Conservation (phyloP, 2,329 filamentous ascomycete genomes). For the Ramularia collo-cygni region DNA sequence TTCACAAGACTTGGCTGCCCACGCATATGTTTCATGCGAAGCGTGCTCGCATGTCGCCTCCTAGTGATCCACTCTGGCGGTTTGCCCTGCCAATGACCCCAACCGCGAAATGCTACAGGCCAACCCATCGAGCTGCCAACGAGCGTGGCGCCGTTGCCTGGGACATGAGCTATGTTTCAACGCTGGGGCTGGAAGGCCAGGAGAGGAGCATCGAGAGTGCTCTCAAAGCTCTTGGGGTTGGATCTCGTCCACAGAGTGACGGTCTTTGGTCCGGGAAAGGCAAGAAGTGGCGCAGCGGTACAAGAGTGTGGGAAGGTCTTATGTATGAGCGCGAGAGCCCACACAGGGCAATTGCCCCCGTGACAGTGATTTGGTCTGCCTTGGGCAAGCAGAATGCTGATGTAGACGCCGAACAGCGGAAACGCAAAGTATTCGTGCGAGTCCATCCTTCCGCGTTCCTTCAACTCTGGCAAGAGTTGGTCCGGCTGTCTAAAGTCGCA, state of each 20-base stretch:
- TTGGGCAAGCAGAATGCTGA: conserved; percentile 9
- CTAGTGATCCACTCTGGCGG: conserved; percentile 76
- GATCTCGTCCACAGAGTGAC: conserved; percentile 16
- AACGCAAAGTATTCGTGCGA: conserved; percentile 59
- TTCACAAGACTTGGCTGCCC: conserved; percentile 86
- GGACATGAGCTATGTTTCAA: conserved; percentile 93
- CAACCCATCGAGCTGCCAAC: conserved; percentile 73
- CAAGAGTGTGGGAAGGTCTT: conserved; percentile 52
- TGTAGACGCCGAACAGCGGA: conserved; percentile 31
- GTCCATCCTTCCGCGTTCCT: conserved; percentile 77
- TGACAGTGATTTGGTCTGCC: conserved; percentile 69
- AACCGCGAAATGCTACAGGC: conserved; percentile 81
- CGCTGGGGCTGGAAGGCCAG: conserved; percentile 67
- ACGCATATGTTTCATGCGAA: conserved; percentile 95
- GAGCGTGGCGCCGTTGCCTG: conserved; percentile 74
- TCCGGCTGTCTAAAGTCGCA: conserved; percentile 52
- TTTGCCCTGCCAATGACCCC: conserved; percentile 81
- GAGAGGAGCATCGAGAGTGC: conserved; percentile 58
- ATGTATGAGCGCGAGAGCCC: conserved; percentile 49
- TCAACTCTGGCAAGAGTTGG: conserved; percentile 59
- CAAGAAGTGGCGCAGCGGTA: conserved; percentile 63
- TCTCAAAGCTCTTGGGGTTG: conserved; percentile 58
- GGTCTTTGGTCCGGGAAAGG: conserved; percentile 56
- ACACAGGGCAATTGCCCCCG: conserved; percentile 59
- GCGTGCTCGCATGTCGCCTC: conserved; percentile 77